Evolutionary conservation across 208 protist genomes (phyloP).

Genomic region (Trypanosoma theileri): DNA sequence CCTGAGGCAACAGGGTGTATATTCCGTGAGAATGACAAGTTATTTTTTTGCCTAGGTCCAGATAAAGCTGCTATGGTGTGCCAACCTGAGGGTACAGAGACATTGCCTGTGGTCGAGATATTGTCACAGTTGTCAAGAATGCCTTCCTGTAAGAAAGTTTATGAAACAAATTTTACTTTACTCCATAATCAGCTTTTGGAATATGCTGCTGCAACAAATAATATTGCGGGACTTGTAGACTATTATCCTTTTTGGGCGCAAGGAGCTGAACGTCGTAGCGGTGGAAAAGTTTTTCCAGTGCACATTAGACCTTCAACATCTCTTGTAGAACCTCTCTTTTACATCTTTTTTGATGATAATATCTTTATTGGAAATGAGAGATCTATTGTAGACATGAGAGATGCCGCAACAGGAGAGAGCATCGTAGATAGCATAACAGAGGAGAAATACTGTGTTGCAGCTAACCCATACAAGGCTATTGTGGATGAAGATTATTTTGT

Average conservation of each 20-base stretch:
- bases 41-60: conserved; percentile 77
- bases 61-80: conserved; percentile 44
- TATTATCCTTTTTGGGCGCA: conserved; percentile 90
- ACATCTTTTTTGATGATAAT: conserved; percentile 91
- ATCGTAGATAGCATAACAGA: conserved; percentile 52
- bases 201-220: conserved; percentile 52
- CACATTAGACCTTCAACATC: not conserved
- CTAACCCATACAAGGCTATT: conserved; percentile 85
- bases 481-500: conserved; percentile 84
- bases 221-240: conserved; percentile 81
- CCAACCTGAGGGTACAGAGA: conserved; percentile 30
- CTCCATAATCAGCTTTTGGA: conserved; percentile 54
- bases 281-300: conserved; percentile 85
- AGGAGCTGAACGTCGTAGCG: conserved; percentile 63
- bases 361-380: conserved; percentile 79
- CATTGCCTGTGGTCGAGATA: conserved; percentile 24
- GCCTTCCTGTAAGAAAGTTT: conserved; percentile 44
- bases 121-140: conserved; percentile 34
- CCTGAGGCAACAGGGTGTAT: conserved; percentile 65
- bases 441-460: conserved; percentile 64
- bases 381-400: conserved; percentile 87
- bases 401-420: conserved; percentile 39
- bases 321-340: conserved; percentile 39
- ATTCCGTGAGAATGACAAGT: conserved; percentile 51
- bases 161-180: conserved; percentile 46